phyloP scores from a whole-genome alignment of 2,329 filamentous ascomycete genomes.

The Aspergillus sp. region DNA sequence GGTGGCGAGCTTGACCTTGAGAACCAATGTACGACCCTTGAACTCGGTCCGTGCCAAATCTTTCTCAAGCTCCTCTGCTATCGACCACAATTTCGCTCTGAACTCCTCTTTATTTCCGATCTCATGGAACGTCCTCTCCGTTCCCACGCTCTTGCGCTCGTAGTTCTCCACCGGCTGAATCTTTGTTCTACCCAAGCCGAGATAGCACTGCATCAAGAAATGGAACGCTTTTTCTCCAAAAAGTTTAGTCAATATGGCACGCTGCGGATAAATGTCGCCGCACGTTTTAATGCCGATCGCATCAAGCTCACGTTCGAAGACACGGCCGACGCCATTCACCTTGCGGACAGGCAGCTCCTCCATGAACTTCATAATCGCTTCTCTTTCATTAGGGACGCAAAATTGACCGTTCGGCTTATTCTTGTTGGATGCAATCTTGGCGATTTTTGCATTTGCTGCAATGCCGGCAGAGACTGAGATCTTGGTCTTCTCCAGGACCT shows the following conservation, averaged over 20 bases:
- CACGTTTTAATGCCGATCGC: conserved; percentile 86
- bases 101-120: conserved; percentile 69
- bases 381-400: conserved; percentile 68
- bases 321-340: conserved; percentile 91
- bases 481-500: conserved; percentile 73
- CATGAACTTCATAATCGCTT: conserved; percentile 83
- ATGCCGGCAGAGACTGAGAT: conserved; percentile 95
- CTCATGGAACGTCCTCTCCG: conserved; percentile 87
- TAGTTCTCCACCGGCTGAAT: conserved; percentile 86
- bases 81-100: conserved; percentile 74
- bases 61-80: conserved; percentile 81
- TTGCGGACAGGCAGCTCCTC: conserved; percentile 78
- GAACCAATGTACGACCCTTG: conserved; percentile 84
- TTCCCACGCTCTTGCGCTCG: conserved; percentile 90
- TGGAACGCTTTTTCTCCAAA: conserved; percentile 91
- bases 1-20: conserved; percentile 93
- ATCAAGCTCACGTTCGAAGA: conserved; percentile 86
- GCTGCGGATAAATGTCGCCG: conserved; percentile 78
- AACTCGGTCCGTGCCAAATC: conserved; percentile 78
- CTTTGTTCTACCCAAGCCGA: conserved; percentile 82
- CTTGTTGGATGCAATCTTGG: conserved; percentile 92
- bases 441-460: conserved; percentile 86
- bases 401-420: conserved; percentile 98
- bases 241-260: conserved; percentile 71
- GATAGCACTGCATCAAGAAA: conserved; percentile 79